Conservation (phyloP, 257 asterid genomes). For the Henckelia pumila region DNA sequence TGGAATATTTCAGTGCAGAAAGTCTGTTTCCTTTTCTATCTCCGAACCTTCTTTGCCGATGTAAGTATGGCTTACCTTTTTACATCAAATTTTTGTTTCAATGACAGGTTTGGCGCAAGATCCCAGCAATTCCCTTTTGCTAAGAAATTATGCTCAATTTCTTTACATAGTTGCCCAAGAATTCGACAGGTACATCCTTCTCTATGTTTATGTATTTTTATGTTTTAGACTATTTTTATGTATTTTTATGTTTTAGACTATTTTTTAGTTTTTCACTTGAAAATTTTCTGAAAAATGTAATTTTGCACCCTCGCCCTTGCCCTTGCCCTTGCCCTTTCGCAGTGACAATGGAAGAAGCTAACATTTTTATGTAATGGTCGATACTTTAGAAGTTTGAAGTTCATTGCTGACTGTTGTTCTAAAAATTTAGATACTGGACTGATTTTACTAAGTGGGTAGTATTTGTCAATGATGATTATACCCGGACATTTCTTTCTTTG, state of each 20-base stretch:
- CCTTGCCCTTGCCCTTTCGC: conserved; percentile 23
- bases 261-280: neutral
- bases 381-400: conserved; percentile 10
- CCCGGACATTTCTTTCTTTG: conserved; percentile 77
- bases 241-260: too few species aligned
- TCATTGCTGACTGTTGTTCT: conserved; percentile 21
- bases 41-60: too few species aligned
- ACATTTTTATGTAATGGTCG: conserved; percentile 20
- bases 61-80: too few species aligned
- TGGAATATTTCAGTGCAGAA: too few species aligned
- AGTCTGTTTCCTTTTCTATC: too few species aligned
- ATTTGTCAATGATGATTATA: conserved; percentile 71
- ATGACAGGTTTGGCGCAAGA: conserved; percentile 59
- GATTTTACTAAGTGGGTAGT: conserved; percentile 83
- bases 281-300: neutral
- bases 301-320: too few species aligned
- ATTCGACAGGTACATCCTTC: conserved; percentile 70
- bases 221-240: too few species aligned
- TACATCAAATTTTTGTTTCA: too few species aligned
- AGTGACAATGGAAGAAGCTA: neutral
- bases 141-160: conserved; percentile 90
- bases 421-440: conserved; percentile 65
- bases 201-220: too few species aligned
- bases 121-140: conserved; percentile 68
- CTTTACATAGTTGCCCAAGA: conserved; percentile 69